Evolutionary conservation across 345 rosid genomes (phyloP).

Genomic region (Citrus sinensis): DNA sequence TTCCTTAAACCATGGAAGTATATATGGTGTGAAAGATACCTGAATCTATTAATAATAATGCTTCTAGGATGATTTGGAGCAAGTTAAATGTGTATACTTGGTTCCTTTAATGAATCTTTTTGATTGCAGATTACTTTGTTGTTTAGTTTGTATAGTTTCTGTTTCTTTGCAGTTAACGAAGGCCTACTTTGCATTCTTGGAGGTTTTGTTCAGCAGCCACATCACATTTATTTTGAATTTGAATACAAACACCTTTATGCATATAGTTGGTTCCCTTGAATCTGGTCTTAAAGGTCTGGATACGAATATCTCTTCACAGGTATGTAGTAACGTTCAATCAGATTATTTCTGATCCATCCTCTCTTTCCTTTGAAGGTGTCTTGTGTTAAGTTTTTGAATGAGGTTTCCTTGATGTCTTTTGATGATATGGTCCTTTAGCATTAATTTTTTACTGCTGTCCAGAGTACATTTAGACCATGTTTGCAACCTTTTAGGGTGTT

Average conservation of each 20-base stretch:
- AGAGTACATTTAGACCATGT: not conserved
- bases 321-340: constrained; percentile 23
- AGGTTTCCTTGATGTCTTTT: not conserved
- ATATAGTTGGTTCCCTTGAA: constrained; percentile 90
- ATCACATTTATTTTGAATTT: constrained; percentile 70
- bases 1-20: not conserved
- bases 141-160: not conserved
- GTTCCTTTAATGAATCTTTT: not conserved
- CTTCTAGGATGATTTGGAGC: not conserved
- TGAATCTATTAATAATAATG: not conserved
- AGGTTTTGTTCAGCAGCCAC: constrained; percentile 82
- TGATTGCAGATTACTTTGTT: not conserved
- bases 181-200: constrained; percentile 95
- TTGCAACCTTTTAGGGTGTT: not conserved
- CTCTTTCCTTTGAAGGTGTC: not conserved
- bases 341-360: not conserved
- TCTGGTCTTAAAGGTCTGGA: constrained; percentile 97
- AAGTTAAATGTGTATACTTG: not conserved
- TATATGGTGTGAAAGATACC: not conserved
- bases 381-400: no score
- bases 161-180: constrained; percentile 74
- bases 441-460: not conserved
- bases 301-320: constrained; percentile 90
- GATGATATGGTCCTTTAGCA: not conserved
- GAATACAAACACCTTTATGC: constrained; percentile 84